phyloP scores from a whole-genome alignment of 305 asterid species.

The Fraxinus sp. region DNA sequence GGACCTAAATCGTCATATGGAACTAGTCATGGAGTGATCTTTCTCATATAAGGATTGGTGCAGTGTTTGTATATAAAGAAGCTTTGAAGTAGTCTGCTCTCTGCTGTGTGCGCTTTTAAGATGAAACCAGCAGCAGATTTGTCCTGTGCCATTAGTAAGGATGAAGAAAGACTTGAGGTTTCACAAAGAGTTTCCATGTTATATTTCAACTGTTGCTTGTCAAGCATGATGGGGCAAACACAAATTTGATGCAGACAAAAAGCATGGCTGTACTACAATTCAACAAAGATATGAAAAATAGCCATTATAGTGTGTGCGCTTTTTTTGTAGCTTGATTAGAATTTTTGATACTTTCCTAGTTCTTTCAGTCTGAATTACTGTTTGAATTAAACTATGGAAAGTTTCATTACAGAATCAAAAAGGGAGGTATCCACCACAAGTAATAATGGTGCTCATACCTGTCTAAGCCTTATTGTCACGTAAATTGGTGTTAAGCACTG shows the following conservation, averaged over 20 bases:
- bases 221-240: not conserved
- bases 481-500: not conserved
- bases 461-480: not conserved
- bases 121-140: not conserved
- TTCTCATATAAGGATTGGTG: not conserved
- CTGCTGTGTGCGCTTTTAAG: not conserved
- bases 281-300: not conserved
- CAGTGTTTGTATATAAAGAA: constrained; percentile 15
- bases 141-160: not conserved
- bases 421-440: not conserved
- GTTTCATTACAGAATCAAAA: not conserved
- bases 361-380: not conserved
- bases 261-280: not conserved
- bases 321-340: not conserved
- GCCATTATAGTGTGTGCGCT: not conserved
- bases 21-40: constrained; percentile 74
- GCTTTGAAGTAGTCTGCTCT: constrained; percentile 6
- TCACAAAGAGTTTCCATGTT: not conserved
- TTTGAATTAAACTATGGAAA: not conserved
- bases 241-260: not conserved
- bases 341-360: not conserved
- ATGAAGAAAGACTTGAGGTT: not conserved
- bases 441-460: not conserved
- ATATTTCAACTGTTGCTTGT: not conserved
- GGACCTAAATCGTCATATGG: constrained; percentile 82